Percentiles rank a stretch among this genome's conserved stretches.
phyloP scores from a whole-genome alignment of 1,284 basidiomycete species.

The Apiotrichum mycotoxinovorans region DNA sequence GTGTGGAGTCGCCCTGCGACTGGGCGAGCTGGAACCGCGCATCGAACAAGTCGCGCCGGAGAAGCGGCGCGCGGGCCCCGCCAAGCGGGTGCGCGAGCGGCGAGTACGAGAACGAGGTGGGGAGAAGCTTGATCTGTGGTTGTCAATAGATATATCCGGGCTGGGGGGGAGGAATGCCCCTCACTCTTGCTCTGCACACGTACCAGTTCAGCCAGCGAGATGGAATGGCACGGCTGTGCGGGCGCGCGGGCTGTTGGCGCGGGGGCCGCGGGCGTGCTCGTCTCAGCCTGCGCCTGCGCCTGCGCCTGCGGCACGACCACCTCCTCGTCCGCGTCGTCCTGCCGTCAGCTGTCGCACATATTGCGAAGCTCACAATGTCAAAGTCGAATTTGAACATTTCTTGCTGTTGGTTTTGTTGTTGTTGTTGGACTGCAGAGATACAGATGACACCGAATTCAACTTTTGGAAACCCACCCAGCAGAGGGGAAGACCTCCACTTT shows the following conservation, averaged over 20 bases:
- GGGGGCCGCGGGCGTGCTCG: not conserved
- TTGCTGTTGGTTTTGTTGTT: not conserved
- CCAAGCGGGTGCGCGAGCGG: conserved; percentile 29
- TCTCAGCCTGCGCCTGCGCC: not conserved
- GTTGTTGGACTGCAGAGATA: not conserved
- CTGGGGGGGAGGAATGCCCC: no score
- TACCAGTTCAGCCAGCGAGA: conserved; percentile 24
- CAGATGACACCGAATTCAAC: not conserved
- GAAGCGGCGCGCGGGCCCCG: conserved; percentile 30
- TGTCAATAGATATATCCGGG: no score
- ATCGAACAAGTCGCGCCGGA: conserved; percentile 86
- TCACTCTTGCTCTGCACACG: no score
- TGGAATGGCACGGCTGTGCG: conserved; percentile 26
- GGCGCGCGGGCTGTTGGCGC: conserved; percentile 3
- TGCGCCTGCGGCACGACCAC: conserved; percentile 11
- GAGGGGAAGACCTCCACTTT: conserved; percentile 14
- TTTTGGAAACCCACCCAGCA: conserved; percentile 13
- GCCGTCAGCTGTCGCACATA: not conserved
- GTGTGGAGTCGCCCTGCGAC: conserved; percentile 1
- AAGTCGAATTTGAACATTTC: conserved; percentile 53
- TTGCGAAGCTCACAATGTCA: conserved; percentile 36
- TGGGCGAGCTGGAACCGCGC: conserved; percentile 82
- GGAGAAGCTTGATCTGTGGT: conserved; percentile 37
- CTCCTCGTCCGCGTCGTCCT: conserved; percentile 26
- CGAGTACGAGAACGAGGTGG: conserved; percentile 45